Evolutionary conservation across 1,284 basidiomycete species (phyloP).

Genomic region (Ustilago loliicola): DNA sequence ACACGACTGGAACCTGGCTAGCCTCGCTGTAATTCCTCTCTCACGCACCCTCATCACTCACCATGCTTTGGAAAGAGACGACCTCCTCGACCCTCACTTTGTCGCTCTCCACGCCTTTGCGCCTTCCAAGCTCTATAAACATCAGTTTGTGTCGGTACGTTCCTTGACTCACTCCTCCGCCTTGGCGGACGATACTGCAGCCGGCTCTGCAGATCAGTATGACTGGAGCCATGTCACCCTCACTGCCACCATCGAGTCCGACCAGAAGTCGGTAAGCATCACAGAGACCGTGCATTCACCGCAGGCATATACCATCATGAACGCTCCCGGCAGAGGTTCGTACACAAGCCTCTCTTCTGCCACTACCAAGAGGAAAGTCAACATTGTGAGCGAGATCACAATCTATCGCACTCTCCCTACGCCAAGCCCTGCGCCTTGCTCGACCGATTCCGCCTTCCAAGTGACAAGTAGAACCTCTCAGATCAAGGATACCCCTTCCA

Average conservation of each 20-base stretch:
- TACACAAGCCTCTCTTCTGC: neutral
- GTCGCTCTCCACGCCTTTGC: conserved; percentile 42
- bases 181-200: neutral
- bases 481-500: conserved; percentile 7
- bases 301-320: neutral
- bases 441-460: conserved; percentile 11
- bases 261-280: conserved; percentile 26
- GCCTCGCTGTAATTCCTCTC: conserved; percentile 28
- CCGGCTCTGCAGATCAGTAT: conserved; percentile 3
- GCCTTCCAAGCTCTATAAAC: conserved; percentile 40
- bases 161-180: conserved; percentile 11
- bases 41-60: conserved; percentile 20
- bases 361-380: conserved; percentile 20
- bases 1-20: conserved; percentile 32
- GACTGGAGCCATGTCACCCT: conserved; percentile 28
- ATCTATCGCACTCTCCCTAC: conserved; percentile 34
- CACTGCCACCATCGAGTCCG: conserved; percentile 31
- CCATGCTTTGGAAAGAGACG: neutral
- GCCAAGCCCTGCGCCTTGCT: neutral
- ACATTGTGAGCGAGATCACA: conserved; percentile 33
- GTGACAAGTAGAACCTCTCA: conserved; percentile 20
- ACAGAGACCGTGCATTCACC: conserved; percentile 25
- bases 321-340: neutral
- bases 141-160: conserved; percentile 45
- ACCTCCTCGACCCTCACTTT: conserved; percentile 21